Evolutionary conservation across 352 stramenopile genomes (phyloP).

Genomic region (Pythium biforme): DNA sequence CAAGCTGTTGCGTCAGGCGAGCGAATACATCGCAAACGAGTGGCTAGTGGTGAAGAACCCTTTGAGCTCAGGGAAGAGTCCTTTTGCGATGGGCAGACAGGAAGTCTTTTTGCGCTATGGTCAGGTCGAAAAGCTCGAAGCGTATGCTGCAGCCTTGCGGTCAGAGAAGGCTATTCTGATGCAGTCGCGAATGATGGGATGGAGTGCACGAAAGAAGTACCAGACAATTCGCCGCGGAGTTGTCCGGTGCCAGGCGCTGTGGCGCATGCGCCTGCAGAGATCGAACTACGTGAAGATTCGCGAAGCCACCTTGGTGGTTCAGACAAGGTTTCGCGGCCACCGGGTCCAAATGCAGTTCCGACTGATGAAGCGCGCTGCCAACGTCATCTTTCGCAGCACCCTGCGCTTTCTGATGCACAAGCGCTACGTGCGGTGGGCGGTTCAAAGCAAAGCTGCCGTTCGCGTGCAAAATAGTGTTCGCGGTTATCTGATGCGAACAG

Average conservation of each 20-base stretch:
- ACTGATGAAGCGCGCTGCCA: conserved; percentile 33
- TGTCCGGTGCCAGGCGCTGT: conserved; percentile 47
- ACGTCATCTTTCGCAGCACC: conserved; percentile 33
- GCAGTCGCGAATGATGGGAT: conserved; percentile 44
- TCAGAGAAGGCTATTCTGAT: conserved; percentile 50
- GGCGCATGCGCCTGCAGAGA: conserved; percentile 38
- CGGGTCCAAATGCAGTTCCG: conserved; percentile 30
- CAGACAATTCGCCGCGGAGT: conserved; percentile 36
- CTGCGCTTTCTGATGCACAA: conserved; percentile 48
- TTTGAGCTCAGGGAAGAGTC: conserved; percentile 17
- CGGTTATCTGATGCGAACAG: conserved; percentile 59
- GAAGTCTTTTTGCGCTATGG: conserved; percentile 81
- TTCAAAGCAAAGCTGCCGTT: conserved; percentile 35
- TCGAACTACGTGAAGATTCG: conserved; percentile 8
- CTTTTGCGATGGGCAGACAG: conserved; percentile 66
- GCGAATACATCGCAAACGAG: conserved; percentile 46
- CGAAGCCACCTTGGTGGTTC: conserved; percentile 4
- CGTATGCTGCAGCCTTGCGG: conserved; percentile 38
- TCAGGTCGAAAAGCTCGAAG: conserved; percentile 71
- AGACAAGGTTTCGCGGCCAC: conserved; percentile 33
- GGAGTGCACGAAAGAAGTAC: conserved; percentile 37
- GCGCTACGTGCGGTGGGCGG: conserved; percentile 36
- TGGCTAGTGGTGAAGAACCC: conserved; percentile 39
- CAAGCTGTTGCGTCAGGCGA: conserved; percentile 33
- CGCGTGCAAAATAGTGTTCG: conserved; percentile 47